phyloP scores from a whole-genome alignment of 75 land plant species.

The Isoetes taiwanensis region DNA sequence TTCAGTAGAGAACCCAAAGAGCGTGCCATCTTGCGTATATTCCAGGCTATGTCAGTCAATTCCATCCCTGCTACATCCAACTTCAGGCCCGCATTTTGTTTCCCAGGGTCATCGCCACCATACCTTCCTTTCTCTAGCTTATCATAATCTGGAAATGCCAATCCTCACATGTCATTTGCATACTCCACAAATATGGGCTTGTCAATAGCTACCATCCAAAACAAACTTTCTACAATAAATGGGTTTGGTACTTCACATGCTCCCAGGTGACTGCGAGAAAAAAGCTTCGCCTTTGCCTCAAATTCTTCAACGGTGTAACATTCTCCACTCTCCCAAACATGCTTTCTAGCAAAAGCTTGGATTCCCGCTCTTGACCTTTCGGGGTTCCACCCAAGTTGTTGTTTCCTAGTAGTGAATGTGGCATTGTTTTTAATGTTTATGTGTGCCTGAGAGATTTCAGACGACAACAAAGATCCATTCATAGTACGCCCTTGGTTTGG shows the following conservation, averaged over 20 bases:
- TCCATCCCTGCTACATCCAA: slow-evolving; percentile 31
- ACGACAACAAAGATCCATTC: too few species aligned
- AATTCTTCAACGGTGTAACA: slow-evolving; percentile 65
- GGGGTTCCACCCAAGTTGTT: slow-evolving; percentile 86
- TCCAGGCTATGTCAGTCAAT: slow-evolving; percentile 72
- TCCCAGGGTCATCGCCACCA: not conserved
- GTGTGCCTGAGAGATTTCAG: too few species aligned
- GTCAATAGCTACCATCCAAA: slow-evolving; percentile 67
- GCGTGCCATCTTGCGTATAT: slow-evolving; percentile 76
- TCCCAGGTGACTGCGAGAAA: slow-evolving; percentile 43
- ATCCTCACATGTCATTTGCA: slow-evolving; percentile 94
- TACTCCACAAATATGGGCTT: slow-evolving; percentile 84
- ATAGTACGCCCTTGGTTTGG: too few species aligned
- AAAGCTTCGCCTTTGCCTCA: slow-evolving; percentile 68
- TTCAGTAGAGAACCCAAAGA: slow-evolving; percentile 70
- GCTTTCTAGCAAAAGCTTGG: slow-evolving; percentile 44
- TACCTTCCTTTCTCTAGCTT: not conserved
- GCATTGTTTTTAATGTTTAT: slow-evolving; percentile 29
- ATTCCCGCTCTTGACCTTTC: too few species aligned
- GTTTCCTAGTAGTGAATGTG: slow-evolving; percentile 70
- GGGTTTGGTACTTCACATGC: slow-evolving; percentile 35
- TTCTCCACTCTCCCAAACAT: slow-evolving; percentile 97
- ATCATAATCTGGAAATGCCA: slow-evolving; percentile 62
- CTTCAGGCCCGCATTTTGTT: too few species aligned
- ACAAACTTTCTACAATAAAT: slow-evolving; percentile 56